phyloP scores from a whole-genome alignment of 768 basidiomycete species.

The Suillus subalutaceus region DNA sequence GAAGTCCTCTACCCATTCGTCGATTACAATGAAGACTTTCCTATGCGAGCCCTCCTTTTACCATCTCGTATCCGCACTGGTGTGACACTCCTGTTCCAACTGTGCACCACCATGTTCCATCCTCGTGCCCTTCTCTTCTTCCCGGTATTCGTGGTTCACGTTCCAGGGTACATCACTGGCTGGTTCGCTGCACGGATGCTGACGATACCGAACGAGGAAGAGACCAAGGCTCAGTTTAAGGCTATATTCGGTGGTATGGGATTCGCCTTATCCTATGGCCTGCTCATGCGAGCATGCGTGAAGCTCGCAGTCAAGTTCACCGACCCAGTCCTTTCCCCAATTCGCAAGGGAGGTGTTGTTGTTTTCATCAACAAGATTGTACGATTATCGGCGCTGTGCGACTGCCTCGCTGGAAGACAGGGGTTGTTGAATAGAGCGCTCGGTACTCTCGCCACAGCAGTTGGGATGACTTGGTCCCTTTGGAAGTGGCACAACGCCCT shows the following conservation, averaged over 20 bases:
- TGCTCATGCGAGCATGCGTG: neutral
- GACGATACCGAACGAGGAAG: slow-evolving; percentile 56
- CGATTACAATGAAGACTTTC: neutral
- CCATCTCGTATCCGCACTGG: slow-evolving; percentile 14
- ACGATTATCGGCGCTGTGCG: neutral
- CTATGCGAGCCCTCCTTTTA: slow-evolving; percentile 22
- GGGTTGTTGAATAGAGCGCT: slow-evolving; percentile 13
- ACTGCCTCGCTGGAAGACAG: neutral
- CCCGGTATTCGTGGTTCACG: slow-evolving; percentile 50
- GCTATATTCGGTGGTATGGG: slow-evolving; percentile 53
- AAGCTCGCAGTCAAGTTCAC: neutral
- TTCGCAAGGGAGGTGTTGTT: neutral
- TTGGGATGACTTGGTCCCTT: slow-evolving; percentile 36
- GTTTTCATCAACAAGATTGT: neutral
- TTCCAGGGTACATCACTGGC: slow-evolving; percentile 62
- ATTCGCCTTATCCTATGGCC: slow-evolving; percentile 23
- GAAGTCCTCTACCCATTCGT: slow-evolving; percentile 41
- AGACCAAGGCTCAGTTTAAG: slow-evolving; percentile 73
- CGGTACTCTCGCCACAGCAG: slow-evolving; percentile 19
- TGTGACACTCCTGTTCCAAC: slow-evolving; percentile 38
- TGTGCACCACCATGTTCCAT: slow-evolving; percentile 44
- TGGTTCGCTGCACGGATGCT: slow-evolving; percentile 45
- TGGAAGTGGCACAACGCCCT: slow-evolving; percentile 50
- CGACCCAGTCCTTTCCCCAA: neutral
- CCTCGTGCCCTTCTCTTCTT: slow-evolving; percentile 42